These are phyloP conservation scores for Talaromyces piceae DNA, from an alignment of 2,329 filamentous ascomycete genomes.

Conservation along the genomic window DNA sequence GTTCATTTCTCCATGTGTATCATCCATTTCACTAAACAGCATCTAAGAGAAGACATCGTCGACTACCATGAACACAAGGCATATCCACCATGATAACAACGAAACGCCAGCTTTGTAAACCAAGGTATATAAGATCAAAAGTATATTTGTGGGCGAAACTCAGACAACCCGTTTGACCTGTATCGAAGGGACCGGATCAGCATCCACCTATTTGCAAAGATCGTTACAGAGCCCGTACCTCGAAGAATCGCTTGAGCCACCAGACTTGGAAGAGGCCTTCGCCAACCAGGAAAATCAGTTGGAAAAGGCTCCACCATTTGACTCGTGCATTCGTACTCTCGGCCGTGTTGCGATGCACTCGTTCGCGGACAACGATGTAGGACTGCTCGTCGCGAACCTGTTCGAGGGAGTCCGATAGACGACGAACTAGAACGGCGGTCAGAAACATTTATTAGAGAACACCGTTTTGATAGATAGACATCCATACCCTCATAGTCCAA, in stretches of 20 bases:
- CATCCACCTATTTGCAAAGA: conserved; percentile 2
- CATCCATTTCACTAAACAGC: not conserved
- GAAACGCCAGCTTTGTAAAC: conserved; percentile 3
- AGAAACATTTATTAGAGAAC: no score
- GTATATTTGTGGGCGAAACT: not conserved
- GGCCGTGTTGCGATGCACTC: conserved; percentile 95
- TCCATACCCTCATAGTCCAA: conserved; percentile 82
- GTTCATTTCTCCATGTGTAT: not conserved
- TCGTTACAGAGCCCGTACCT: conserved; percentile 47
- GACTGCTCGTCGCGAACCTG: conserved; percentile 97
- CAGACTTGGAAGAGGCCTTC: conserved; percentile 98
- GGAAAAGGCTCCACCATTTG: conserved; percentile 99
- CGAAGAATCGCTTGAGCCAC: conserved; percentile 98
- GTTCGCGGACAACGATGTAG: conserved; percentile 91
- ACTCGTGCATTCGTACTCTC: conserved; percentile 96
- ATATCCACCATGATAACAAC: conserved; percentile 2
- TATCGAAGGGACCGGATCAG: conserved; percentile 13
- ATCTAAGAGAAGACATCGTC: not conserved
- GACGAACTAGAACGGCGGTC: conserved; percentile 53
- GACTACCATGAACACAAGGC: not conserved
- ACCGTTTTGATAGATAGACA: no score
- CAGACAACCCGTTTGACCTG: conserved; percentile 44
- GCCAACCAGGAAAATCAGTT: conserved; percentile 78
- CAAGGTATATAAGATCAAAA: not conserved
- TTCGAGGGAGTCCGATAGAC: conserved; percentile 73